A percentile compares a stretch with the other conserved stretches of the same genome.
Evolutionary conservation across 176 grass and related monocot species (phyloP).

Genomic region (Elymus sibiricus): DNA sequence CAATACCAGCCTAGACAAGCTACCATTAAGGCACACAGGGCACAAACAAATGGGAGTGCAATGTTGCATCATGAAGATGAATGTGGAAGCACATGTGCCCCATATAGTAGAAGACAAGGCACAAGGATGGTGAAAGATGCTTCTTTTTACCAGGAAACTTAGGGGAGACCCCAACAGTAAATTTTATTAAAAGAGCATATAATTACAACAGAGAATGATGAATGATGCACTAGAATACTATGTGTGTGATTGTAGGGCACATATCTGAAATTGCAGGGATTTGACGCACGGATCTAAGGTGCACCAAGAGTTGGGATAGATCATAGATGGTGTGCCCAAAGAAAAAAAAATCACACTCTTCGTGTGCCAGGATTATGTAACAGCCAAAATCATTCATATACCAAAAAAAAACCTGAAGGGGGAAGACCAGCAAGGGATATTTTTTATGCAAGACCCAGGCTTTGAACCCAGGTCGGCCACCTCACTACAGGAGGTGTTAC

Average conservation of each 20-base stretch:
- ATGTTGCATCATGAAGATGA: slow-evolving; percentile 3
- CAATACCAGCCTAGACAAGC: neutral
- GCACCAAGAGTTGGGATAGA: neutral
- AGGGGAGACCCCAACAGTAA: neutral
- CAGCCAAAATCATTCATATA: neutral
- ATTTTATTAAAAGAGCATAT: neutral
- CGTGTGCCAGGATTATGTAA: neutral
- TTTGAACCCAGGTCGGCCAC: neutral
- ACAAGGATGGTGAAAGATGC: neutral
- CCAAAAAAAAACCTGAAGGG: neutral
- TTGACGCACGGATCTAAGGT: neutral
- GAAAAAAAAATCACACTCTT: neutral
- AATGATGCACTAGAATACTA: neutral
- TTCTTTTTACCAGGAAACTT: neutral
- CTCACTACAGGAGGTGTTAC: neutral
- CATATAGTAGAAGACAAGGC: slow-evolving; percentile 1
- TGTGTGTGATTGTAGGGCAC: neutral
- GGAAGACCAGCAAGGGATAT: neutral
- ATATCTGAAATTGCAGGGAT: neutral
- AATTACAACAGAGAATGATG: neutral
- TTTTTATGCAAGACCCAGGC: neutral
- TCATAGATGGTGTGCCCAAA: neutral
- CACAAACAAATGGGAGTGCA: slow-evolving; percentile 5
- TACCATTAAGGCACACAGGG: neutral
- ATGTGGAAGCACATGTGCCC: neutral